A percentile compares a stretch with the other conserved stretches of the same genome.
phyloP scores from a whole-genome alignment of 495 filamentous ascomycete genomes.

The Chlorociboria aeruginascens region DNA sequence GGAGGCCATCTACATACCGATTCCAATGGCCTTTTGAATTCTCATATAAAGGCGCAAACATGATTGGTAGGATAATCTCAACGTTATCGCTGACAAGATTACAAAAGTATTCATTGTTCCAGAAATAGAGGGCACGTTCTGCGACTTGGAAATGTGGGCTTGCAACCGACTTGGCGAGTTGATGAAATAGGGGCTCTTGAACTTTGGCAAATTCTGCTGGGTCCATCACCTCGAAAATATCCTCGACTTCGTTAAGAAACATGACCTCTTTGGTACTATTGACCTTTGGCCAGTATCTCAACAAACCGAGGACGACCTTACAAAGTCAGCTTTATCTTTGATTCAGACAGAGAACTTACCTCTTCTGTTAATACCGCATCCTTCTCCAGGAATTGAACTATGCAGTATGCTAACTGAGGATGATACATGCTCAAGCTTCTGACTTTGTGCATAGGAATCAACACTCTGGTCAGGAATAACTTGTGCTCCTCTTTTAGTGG shows the following conservation, averaged over 20 bases:
- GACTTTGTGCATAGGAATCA: conserved; percentile 93
- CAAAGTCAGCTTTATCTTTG: conserved; percentile 1
- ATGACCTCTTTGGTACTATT: conserved; percentile 99
- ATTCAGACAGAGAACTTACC: conserved; percentile 30
- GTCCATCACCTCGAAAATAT: conserved; percentile 99
- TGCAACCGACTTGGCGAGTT: conserved; percentile 93
- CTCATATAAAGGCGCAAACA: conserved; percentile 98
- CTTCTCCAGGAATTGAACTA: conserved; percentile 98
- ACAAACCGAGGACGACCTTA: conserved; percentile 83
- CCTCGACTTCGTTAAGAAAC: conserved; percentile 98
- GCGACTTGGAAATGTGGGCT: conserved; percentile 99
- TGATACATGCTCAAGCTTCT: conserved; percentile 99
- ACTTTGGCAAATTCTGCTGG: conserved; percentile 97
- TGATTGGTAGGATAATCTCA: conserved; percentile 94
- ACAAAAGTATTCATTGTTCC: conserved; percentile 99
- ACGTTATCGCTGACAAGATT: conserved; percentile 99
- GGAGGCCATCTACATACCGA: conserved; percentile 42
- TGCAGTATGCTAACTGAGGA: conserved; percentile 96
- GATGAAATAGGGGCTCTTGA: conserved; percentile 92
- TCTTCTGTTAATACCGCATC: conserved; percentile 96
- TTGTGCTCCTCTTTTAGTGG: conserved; percentile 99
- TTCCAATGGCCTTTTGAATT: conserved; percentile 99
- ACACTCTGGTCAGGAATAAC: conserved; percentile 85
- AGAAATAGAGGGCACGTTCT: conserved; percentile 96
- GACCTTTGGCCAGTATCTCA: conserved; percentile 97